Conservation (phyloP, 306 rosid species). For the Prunus salicina region DNA sequence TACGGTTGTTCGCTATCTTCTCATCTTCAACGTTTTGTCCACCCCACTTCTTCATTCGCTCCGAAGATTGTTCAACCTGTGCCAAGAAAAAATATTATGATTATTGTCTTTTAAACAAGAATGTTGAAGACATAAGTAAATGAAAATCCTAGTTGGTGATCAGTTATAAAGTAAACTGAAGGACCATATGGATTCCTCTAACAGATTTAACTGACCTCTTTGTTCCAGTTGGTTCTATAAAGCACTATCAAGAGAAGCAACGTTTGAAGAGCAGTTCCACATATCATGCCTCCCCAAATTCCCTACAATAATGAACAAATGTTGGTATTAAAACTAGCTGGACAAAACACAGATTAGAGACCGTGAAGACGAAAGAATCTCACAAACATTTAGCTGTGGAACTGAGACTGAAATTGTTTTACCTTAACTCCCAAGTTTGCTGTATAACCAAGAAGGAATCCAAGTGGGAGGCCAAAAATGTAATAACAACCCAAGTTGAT, state of each 20-base stretch:
- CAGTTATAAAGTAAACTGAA: not conserved
- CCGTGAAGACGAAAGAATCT: no score
- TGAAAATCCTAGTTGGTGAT: no score
- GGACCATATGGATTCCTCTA: not conserved
- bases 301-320: slow-evolving; percentile 32
- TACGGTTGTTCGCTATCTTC: not conserved
- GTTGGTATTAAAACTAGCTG: not conserved
- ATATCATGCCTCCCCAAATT: slow-evolving; percentile 61
- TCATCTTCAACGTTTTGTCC: slow-evolving; percentile 31
- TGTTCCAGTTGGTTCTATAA: slow-evolving; percentile 52
- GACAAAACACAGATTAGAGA: not conserved
- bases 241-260: slow-evolving; percentile 43
- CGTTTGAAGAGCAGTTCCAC: slow-evolving; percentile 53
- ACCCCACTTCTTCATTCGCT: slow-evolving; percentile 53
- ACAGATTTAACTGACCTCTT: slow-evolving; percentile 38
- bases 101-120: no score
- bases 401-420: not conserved
- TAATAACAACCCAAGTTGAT: slow-evolving; percentile 78
- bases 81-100: not conserved
- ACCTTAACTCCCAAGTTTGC: slow-evolving; percentile 69
- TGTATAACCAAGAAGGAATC: slow-evolving; percentile 60
- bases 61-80: slow-evolving; percentile 47
- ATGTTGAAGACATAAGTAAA: no score
- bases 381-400: not conserved
- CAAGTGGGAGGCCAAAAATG: slow-evolving; percentile 75